phyloP scores from a whole-genome alignment of 1,284 basidiomycete species.

The Meripilus lineatus region DNA sequence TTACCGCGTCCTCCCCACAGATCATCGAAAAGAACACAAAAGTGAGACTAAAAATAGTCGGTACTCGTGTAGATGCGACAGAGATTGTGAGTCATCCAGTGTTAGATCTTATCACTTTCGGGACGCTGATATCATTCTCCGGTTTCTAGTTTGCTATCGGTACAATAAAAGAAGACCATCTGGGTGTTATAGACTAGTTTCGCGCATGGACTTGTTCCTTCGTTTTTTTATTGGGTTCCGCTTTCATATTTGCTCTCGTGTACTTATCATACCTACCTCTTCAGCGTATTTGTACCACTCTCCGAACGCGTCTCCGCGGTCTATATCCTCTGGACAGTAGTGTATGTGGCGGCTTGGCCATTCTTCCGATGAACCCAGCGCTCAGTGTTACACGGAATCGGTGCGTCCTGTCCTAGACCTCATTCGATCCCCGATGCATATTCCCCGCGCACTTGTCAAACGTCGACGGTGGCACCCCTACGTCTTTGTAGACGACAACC shows the following conservation, averaged over 20 bases:
- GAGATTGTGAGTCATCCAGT: conserved; percentile 72
- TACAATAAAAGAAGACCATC: conserved; percentile 91
- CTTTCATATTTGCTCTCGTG: conserved; percentile 15
- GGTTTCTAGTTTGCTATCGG: conserved; percentile 79
- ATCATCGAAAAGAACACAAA: conserved; percentile 92
- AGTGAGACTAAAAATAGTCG: conserved; percentile 93
- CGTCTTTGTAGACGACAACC: too few species aligned
- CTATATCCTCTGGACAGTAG: too few species aligned
- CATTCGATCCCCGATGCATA: too few species aligned
- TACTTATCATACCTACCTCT: too few species aligned
- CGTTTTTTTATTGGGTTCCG: conserved; percentile 1
- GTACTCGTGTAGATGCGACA: conserved; percentile 94
- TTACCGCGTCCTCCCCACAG: conserved; percentile 31
- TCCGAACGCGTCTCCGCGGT: too few species aligned
- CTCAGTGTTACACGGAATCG: too few species aligned
- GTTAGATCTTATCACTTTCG: neutral
- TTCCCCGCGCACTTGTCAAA: too few species aligned
- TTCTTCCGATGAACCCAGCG: too few species aligned
- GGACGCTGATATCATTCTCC: neutral
- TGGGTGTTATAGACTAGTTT: conserved; percentile 72
- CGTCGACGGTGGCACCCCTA: too few species aligned
- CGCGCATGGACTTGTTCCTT: neutral
- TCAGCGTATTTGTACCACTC: too few species aligned
- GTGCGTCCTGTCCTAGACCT: too few species aligned
- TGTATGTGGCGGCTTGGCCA: too few species aligned